phyloP scores from a whole-genome alignment of 345 rosid species.

The Linum usitatissimum region DNA sequence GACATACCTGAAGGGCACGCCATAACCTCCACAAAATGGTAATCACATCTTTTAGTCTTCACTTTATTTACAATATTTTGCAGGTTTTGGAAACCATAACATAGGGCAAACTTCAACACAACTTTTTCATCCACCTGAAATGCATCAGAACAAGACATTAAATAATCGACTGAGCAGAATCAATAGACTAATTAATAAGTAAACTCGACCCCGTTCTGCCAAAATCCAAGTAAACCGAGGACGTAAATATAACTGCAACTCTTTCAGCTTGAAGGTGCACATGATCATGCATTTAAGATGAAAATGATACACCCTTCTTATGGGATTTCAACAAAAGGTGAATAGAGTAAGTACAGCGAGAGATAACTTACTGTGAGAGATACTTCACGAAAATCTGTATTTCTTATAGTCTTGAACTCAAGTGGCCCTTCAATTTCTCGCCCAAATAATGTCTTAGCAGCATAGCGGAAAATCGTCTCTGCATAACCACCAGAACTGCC shows the following conservation, averaged over 20 bases:
- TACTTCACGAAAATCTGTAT: constrained; percentile 75
- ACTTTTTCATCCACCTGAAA: constrained; percentile 70
- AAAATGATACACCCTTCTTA: too few relatives aligned
- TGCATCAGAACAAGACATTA: constrained; percentile 5
- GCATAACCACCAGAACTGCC: constrained; percentile 97
- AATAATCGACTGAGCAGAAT: not conserved
- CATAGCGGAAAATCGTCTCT: constrained; percentile 59
- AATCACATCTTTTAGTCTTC: constrained; percentile 66
- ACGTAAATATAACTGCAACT: too few relatives aligned
- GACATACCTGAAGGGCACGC: constrained; percentile 87
- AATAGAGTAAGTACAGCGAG: not conserved
- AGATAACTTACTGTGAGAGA: constrained; percentile 54
- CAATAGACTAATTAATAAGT: not conserved
- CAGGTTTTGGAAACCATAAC: constrained; percentile 91
- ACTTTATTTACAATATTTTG: constrained; percentile 83
- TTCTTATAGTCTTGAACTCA: constrained; percentile 60
- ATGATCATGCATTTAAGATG: too few relatives aligned
- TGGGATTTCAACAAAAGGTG: not conserved
- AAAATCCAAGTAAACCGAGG: too few relatives aligned
- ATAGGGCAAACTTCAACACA: constrained; percentile 63
- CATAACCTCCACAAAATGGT: constrained; percentile 94
- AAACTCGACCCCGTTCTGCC: not conserved
- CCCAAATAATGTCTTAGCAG: constrained; percentile 63
- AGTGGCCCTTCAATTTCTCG: constrained; percentile 49
- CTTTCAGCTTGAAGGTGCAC: too few relatives aligned